Evolutionary conservation across 2,329 filamentous ascomycete species (phyloP), one percentile per base, ranked within the genome.

Genomic region (Leptographium lundbergii): DNA sequence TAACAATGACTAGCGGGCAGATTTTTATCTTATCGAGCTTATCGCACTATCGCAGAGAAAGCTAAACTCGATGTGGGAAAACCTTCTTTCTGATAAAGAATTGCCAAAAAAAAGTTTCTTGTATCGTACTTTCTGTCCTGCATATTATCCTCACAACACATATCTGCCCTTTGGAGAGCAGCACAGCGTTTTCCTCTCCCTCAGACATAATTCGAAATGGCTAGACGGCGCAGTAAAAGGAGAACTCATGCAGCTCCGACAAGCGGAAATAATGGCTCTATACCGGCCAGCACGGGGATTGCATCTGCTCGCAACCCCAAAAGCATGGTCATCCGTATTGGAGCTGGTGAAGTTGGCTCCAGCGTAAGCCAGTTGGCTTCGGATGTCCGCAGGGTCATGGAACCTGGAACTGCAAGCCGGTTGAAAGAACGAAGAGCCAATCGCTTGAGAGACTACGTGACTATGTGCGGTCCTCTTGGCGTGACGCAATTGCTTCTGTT

Each of bases 311-410:
- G 85, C 64, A 80, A 85, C 57, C 94, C 94, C 39, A 96, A 96
- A 79, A 95, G 88, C 71, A 96, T 99, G 92, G 92, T 99, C 60
- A 96, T 99, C 72, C 89, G 94, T 66, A 91, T 96, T 67, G 94
- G 94, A 67, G 92, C 91, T 66, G 88, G 91, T 67, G 89, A 96
- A 70, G 90, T 99, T 57, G 94, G 94, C 60, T 84, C 89, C 61
- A 95, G 88, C 71, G 82, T 99, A 67, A 92, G 87, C 70, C 91
- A 97, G 74, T 78, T 99, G 66, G 91, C 92, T 25, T 85, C 88
- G 66, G 94, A 99, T 75, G 88, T 97, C 61, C 85, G 94, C 66
- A 80, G 81, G 59, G 92, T 97, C 75, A 95, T 99, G 91, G 91
- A 97, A 73, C 94, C 94, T 1, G 89, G 91, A 58, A 99, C 94